A percentile compares a stretch with the other conserved stretches of the same genome.
phyloP scores from a whole-genome alignment of 2,329 filamentous ascomycete species.

The Microdochium nivale region DNA sequence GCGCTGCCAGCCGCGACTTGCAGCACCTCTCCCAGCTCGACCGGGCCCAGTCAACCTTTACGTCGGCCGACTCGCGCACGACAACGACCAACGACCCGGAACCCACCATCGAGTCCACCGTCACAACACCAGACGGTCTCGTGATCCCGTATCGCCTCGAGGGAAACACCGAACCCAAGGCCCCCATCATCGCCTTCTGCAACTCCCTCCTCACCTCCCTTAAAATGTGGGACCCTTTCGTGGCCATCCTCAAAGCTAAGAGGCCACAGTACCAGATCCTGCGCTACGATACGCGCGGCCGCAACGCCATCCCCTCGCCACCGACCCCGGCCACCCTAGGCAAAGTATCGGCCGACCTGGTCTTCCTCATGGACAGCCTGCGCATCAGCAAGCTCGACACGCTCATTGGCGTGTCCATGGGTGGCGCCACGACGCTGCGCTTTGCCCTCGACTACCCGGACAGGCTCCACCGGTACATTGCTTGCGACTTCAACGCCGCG shows the following conservation, averaged over 20 bases:
- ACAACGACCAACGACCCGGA: slow-evolving; percentile 40
- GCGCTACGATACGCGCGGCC: slow-evolving; percentile 70
- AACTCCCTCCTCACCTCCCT: slow-evolving; percentile 75
- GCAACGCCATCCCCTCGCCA: slow-evolving; percentile 39
- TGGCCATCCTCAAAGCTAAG: slow-evolving; percentile 49
- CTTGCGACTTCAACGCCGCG: slow-evolving; percentile 69
- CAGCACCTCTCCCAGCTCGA: slow-evolving; percentile 42
- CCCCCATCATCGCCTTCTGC: slow-evolving; percentile 65
- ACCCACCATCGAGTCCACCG: slow-evolving; percentile 56
- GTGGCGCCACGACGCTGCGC: slow-evolving; percentile 69
- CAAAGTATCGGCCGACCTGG: slow-evolving; percentile 59
- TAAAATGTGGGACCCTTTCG: slow-evolving; percentile 72
- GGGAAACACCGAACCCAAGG: slow-evolving; percentile 55
- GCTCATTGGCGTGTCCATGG: slow-evolving; percentile 71
- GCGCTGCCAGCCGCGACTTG: slow-evolving; percentile 63
- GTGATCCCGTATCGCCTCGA: slow-evolving; percentile 66
- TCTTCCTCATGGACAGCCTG: slow-evolving; percentile 57
- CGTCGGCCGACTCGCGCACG: slow-evolving; percentile 44
- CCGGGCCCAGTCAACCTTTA: slow-evolving; percentile 37
- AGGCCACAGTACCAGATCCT: slow-evolving; percentile 63
- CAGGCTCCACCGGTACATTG: slow-evolving; percentile 76
- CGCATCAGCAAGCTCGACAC: slow-evolving; percentile 58
- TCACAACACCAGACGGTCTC: slow-evolving; percentile 62
- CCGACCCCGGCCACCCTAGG: slow-evolving; percentile 50
- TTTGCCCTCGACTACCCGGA: slow-evolving; percentile 72